Conservation (phyloP, 495 filamentous ascomycete genomes). For the Letharia columbiana region DNA sequence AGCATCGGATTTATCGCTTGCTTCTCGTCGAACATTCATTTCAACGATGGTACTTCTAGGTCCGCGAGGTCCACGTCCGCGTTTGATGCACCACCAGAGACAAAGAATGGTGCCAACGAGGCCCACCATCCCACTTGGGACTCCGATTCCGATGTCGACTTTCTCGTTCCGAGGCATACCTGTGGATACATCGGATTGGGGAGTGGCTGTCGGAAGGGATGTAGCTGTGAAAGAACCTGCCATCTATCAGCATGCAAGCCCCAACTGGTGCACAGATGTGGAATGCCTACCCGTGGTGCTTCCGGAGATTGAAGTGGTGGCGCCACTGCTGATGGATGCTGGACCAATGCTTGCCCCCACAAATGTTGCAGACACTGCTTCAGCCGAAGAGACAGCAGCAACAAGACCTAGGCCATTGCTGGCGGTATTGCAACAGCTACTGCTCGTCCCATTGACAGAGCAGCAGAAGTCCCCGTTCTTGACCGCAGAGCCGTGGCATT, state of each 20-base stretch:
- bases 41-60: background rate
- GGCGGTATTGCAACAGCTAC: constrained; percentile 11
- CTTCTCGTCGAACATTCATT: background rate
- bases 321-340: too few species aligned
- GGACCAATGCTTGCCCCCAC: background rate
- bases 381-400: constrained; percentile 6
- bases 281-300: background rate
- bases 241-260: background rate
- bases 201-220: background rate
- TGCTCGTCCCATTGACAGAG: background rate
- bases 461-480: constrained; percentile 11
- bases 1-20: background rate
- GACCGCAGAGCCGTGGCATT: constrained; percentile 7
- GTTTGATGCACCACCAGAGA: background rate
- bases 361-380: background rate
- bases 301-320: background rate
- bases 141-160: background rate
- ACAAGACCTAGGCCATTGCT: constrained; percentile 7
- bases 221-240: background rate
- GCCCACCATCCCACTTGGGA: background rate
- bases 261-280: background rate
- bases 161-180: background rate
- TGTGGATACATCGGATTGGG: background rate
- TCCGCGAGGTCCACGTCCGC: background rate
- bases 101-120: background rate